These are phyloP conservation scores for Penicillium sp. DNA, from an alignment of 2,329 filamentous ascomycete genomes.

Conservation along the genomic window DNA sequence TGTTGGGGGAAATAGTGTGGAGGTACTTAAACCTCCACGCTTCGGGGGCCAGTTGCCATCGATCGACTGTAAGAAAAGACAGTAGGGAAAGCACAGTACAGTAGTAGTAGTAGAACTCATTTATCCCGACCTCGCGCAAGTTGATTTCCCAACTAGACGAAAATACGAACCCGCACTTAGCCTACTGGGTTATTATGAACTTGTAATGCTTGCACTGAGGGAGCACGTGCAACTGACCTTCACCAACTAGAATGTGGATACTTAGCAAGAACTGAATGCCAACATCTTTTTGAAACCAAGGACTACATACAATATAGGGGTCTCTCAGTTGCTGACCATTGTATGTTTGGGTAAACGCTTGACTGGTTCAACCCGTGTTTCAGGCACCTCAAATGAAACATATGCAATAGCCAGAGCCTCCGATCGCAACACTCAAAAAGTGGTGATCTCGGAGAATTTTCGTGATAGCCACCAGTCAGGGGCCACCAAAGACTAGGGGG, in stretches of 20 bases:
- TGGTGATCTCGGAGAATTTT: constrained; percentile 20
- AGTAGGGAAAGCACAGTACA: too few relatives aligned
- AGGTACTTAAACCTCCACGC: too few relatives aligned
- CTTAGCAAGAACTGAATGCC: not conserved
- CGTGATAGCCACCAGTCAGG: not conserved
- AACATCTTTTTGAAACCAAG: not conserved
- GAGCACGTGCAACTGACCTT: not conserved
- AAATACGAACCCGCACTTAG: too few relatives aligned
- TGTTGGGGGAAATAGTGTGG: too few relatives aligned
- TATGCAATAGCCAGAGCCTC: not conserved
- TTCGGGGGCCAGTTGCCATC: too few relatives aligned
- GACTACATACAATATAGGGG: too few relatives aligned
- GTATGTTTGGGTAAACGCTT: not conserved
- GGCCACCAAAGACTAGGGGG: not conserved
- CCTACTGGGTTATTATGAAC: too few relatives aligned
- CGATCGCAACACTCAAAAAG: not conserved
- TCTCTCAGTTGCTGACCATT: not conserved
- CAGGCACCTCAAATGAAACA: not conserved
- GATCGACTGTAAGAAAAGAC: too few relatives aligned
- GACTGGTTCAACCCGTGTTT: not conserved
- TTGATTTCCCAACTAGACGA: too few relatives aligned
- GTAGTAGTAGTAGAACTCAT: too few relatives aligned
- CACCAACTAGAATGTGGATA: not conserved
- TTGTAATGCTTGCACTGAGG: not conserved
- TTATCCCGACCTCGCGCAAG: too few relatives aligned